Percentiles rank a stretch among this genome's conserved stretches.
These are phyloP conservation scores for Parathielavia appendiculata DNA, from an alignment of 495 filamentous ascomycete species.

Conservation along the genomic window DNA sequence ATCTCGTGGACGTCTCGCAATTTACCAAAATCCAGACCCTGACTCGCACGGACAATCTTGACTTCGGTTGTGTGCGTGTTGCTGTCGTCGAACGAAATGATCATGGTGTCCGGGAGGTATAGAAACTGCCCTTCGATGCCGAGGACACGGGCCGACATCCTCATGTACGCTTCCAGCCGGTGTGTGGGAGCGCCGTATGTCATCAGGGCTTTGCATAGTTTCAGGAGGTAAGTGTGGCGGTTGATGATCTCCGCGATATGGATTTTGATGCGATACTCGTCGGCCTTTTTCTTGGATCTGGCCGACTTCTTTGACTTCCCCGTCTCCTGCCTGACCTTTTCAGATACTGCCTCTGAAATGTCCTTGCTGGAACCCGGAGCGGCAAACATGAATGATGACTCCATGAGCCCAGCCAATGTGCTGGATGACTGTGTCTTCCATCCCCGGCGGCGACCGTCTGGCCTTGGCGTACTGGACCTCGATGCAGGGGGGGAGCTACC, in stretches of 20 bases:
- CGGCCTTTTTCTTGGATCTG: slow-evolving; percentile 39
- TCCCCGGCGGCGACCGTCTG: slow-evolving; percentile 44
- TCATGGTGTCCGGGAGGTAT: slow-evolving; percentile 93
- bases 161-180: slow-evolving; percentile 76
- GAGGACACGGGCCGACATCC: slow-evolving; percentile 80
- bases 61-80: slow-evolving; percentile 90
- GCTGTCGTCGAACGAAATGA: slow-evolving; percentile 87
- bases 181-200: slow-evolving; percentile 75
- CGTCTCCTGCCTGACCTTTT: slow-evolving; percentile 35
- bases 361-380: slow-evolving; percentile 28
- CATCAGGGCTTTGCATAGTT: slow-evolving; percentile 85
- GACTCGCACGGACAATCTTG: slow-evolving; percentile 69
- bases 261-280: slow-evolving; percentile 77
- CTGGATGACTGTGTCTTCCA: slow-evolving; percentile 34
- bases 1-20: slow-evolving; percentile 80
- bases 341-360: slow-evolving; percentile 30
- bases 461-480: slow-evolving; percentile 55
- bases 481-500: slow-evolving; percentile 30
- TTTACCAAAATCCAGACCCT: slow-evolving; percentile 80
- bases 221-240: slow-evolving; percentile 78
- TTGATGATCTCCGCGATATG: slow-evolving; percentile 81
- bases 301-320: slow-evolving; percentile 38
- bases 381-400: slow-evolving; percentile 48
- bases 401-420: slow-evolving; percentile 52
- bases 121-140: slow-evolving; percentile 89